Evolutionary conservation across 768 basidiomycete genomes (phyloP), one percentile per base, ranked within the genome.

Genomic region (Lentinus brumalis): DNA sequence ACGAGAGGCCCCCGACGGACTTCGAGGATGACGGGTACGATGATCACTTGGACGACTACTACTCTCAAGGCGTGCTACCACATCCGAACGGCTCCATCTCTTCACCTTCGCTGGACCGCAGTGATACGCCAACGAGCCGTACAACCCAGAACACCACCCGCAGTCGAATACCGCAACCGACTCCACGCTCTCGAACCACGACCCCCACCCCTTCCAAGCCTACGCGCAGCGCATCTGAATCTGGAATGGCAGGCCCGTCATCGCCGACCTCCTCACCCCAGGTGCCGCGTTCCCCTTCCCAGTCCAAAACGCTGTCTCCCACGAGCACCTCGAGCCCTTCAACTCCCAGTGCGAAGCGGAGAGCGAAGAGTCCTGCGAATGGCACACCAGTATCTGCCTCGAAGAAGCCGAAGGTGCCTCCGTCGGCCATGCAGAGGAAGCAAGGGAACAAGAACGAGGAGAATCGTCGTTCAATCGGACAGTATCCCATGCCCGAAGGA

Each of bases 1-100:
- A 94, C 69, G 92, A 94, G 71, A 76, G 74, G 58, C 91, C 91
- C 9, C 77, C 84, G 50, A 92, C 90, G 9, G 92, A 93, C 74
- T 70, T 91, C 21, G 91, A 66, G 16, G 56, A 53, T 21, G 63
- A 92, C 30, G 67, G 63, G n/a, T 78, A 79, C 39, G 69, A 65
- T 32, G 78, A 78, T 0, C 70, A 84, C 69, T 74, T 74, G 56
- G 80, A 63, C 30, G 64, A 66, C 39, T 60, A 59, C 12, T 61
- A 62, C 46, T 49, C 57, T 5, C 59, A 58, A 30, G 41, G 44
- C 14, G 60, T 66, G 12, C 50, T 61, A 32, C 62, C 57, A 15
- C 59, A 67, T 39, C 59, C 59, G 4, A 66, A 70, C 18, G 65
- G 65, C n/a, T 65, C 61, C 4, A 46, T 64, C 4, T 69, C 69